These are phyloP conservation scores for Elsinoe fawcettii DNA, from an alignment of 2,329 filamentous ascomycete genomes.

Conservation along the genomic window DNA sequence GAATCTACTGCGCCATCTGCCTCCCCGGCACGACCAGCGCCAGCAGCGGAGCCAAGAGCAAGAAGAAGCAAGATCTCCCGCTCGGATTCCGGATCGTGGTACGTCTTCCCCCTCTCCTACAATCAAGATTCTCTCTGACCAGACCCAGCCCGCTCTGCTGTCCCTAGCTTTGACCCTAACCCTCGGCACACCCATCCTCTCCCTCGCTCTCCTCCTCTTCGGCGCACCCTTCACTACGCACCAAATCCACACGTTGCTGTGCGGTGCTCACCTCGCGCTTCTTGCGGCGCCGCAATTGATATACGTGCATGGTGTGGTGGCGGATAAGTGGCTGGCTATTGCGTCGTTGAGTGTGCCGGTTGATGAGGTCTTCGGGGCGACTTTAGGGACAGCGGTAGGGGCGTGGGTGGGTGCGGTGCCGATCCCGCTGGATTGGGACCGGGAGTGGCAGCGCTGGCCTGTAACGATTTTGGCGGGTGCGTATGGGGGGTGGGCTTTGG, in stretches of 20 bases:
- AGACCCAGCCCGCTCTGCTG: slow-evolving; percentile 58
- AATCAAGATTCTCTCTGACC: background rate
- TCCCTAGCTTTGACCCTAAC: slow-evolving; percentile 54
- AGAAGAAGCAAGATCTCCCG: slow-evolving; percentile 27
- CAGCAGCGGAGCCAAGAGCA: slow-evolving; percentile 38
- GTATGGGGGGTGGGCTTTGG: slow-evolving; percentile 69
- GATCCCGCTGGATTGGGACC: slow-evolving; percentile 95
- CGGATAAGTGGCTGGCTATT: slow-evolving; percentile 59
- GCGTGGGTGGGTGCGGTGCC: slow-evolving; percentile 92
- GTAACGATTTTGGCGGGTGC: slow-evolving; percentile 80
- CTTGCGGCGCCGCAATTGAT: slow-evolving; percentile 72
- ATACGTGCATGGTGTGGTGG: slow-evolving; percentile 76
- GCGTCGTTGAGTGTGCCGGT: slow-evolving; percentile 63
- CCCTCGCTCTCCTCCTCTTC: slow-evolving; percentile 68
- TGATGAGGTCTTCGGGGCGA: slow-evolving; percentile 76
- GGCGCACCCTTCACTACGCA: slow-evolving; percentile 85
- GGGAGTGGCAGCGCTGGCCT: slow-evolving; percentile 98
- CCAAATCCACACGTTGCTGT: slow-evolving; percentile 66
- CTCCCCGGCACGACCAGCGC: slow-evolving; percentile 43
- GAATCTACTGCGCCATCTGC: slow-evolving; percentile 50
- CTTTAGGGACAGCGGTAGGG: slow-evolving; percentile 69
- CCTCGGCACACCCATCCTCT: slow-evolving; percentile 50
- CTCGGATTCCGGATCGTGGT: slow-evolving; percentile 37
- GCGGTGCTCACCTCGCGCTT: slow-evolving; percentile 71
- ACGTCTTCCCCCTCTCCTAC: slow-evolving; percentile 22